Conservation (phyloP, 2,329 filamentous ascomycete genomes). For the Ascochyta viciae-villosae region DNA sequence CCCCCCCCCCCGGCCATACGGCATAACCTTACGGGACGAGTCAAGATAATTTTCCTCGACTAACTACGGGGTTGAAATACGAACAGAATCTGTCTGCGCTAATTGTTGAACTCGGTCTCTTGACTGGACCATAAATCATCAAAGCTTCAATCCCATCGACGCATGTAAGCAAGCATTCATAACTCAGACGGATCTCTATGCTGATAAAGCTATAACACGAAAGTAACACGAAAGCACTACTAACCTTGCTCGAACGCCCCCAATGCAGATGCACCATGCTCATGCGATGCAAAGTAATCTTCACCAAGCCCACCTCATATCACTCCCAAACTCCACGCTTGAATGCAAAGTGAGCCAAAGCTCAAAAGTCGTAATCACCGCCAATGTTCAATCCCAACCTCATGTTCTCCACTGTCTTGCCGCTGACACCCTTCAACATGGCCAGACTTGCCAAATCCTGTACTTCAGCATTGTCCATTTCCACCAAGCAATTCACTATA, state of each 20-base stretch:
- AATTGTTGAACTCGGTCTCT: too few relatives aligned
- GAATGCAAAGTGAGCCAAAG: conserved; percentile 15
- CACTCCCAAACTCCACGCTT: conserved; percentile 31
- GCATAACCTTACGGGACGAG: too few relatives aligned
- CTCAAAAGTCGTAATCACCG: conserved; percentile 36
- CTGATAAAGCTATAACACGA: background rate
- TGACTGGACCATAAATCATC: too few relatives aligned
- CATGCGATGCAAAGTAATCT: background rate
- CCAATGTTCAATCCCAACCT: conserved; percentile 46
- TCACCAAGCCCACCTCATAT: background rate
- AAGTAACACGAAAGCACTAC: background rate
- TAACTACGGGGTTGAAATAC: too few relatives aligned
- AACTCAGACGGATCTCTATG: background rate
- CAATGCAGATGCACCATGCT: conserved; percentile 4
- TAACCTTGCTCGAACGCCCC: conserved; percentile 2
- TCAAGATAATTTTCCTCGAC: too few relatives aligned
- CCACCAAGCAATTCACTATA: conserved; percentile 57
- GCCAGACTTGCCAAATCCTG: conserved; percentile 53
- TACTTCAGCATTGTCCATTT: conserved; percentile 54
- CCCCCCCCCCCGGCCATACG: too few relatives aligned
- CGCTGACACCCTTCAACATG: conserved; percentile 57
- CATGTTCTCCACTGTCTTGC: conserved; percentile 61
- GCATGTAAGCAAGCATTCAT: too few relatives aligned
- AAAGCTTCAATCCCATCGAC: too few relatives aligned
- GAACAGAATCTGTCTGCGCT: too few relatives aligned